Evolutionary conservation across 108 stramenopile genomes (phyloP), one percentile per base, ranked within the genome.

Genomic region (Fragilaria radians): DNA sequence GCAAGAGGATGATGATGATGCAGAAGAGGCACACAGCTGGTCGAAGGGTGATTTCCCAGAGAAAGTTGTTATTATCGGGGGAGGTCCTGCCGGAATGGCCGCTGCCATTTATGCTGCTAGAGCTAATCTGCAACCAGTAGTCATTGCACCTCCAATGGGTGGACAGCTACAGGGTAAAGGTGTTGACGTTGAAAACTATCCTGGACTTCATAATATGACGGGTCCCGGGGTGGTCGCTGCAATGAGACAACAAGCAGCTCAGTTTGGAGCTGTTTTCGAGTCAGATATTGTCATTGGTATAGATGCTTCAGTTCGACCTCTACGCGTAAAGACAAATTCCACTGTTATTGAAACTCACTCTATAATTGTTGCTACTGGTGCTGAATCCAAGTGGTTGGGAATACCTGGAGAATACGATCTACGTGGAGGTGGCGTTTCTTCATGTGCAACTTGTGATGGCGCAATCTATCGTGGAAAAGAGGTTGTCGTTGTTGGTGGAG

Each of bases 401-500:
- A 74, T 95, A 3, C 71, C 74, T 21, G 91, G 91, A 18, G 96
- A 97, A 66, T 92, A 79, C 29, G 81, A 88, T 57, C 52, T 89
- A 78, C 73, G 88, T 48, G 91, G 95, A 25, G 94, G 91, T 55
- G 92, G 96, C 27, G 95, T 97, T 25, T 79, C 80, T 54, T 83
- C 87, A 1, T 97, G 96, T 71, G 96, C 96, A 31, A 95, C 92
- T n/a, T 97, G 96, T 55, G 96, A 97, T 66, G 96, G 96, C 27
- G 88, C 86, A 52, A 69, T 94, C 54, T 97, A 77, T 72, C 46
- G 74, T 23, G 78, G 79, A 22, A 70, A 80, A 34, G 71, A 91
- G 63, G 96, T 97, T 2, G 57, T 94, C 28, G 95, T 97, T 2
- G 91, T 97, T 19, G 96, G 96, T 21, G 96, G 96, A 17, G 96